These are phyloP conservation scores for Penicillium verrucosum DNA, from an alignment of 2,329 filamentous ascomycete genomes.

Conservation along the genomic window DNA sequence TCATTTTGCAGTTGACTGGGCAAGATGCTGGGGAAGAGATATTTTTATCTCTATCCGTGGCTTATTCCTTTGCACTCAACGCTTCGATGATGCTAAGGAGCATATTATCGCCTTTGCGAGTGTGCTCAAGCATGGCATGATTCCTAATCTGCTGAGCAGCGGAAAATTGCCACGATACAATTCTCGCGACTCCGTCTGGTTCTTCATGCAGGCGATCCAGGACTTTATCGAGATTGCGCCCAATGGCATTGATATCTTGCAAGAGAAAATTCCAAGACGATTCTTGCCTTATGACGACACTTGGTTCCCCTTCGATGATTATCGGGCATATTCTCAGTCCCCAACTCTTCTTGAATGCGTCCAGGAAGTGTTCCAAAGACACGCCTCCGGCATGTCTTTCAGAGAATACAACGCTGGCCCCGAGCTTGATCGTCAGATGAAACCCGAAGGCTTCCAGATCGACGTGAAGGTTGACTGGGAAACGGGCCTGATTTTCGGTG, in stretches of 20 bases:
- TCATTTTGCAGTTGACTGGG: conserved; percentile 92
- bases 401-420: conserved; percentile 91
- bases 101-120: conserved; percentile 94
- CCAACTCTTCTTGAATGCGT: conserved; percentile 86
- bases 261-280: conserved; percentile 73
- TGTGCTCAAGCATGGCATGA: conserved; percentile 97
- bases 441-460: conserved; percentile 84
- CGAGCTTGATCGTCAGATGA: conserved; percentile 88
- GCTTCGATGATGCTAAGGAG: conserved; percentile 83
- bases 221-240: conserved; percentile 84
- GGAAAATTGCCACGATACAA: conserved; percentile 90
- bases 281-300: conserved; percentile 96
- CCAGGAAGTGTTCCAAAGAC: conserved; percentile 87
- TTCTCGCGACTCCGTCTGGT: conserved; percentile 94
- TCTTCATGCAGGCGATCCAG: conserved; percentile 93
- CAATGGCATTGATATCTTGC: conserved; percentile 68
- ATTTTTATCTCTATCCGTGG: conserved; percentile 95
- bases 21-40: conserved; percentile 94
- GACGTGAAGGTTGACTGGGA: conserved; percentile 88
- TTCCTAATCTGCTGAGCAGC: conserved; percentile 86
- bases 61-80: conserved; percentile 83
- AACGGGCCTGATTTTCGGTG: conserved; percentile 87
- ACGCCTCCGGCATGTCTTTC: conserved; percentile 87
- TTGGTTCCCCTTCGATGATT: conserved; percentile 80
- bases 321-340: conserved; percentile 77